Conservation (phyloP, 805 yeast genomes). For the Barnettozyma pratensis region DNA sequence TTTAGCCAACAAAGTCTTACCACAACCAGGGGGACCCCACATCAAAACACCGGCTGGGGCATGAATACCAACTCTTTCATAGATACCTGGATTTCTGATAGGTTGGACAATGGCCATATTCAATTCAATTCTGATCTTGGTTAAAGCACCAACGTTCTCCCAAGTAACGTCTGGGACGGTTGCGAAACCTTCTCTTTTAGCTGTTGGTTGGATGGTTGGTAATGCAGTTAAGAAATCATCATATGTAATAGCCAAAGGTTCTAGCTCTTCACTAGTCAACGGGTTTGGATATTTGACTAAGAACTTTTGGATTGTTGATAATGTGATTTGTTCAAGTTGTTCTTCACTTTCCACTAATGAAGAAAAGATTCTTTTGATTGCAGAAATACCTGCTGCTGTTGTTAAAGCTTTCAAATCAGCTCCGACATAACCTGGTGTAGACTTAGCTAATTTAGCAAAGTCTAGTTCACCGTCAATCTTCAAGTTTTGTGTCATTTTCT, state of each 20-base stretch:
- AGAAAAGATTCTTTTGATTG: conserved; percentile 86
- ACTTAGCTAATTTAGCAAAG: conserved; percentile 68
- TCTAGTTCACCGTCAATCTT: conserved; percentile 69
- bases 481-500: conserved; percentile 64
- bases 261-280: conserved; percentile 68
- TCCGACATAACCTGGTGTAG: conserved; percentile 97
- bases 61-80: conserved; percentile 84
- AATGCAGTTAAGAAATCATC: conserved; percentile 81
- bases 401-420: conserved; percentile 94
- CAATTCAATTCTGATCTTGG: conserved; percentile 75
- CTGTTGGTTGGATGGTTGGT: conserved; percentile 94
- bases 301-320: conserved; percentile 69
- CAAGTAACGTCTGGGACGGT: conserved; percentile 97
- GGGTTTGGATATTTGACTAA: conserved; percentile 73
- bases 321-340: conserved; percentile 26
- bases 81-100: conserved; percentile 85
- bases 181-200: conserved; percentile 97
- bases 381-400: conserved; percentile 91
- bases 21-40: conserved; percentile 99
- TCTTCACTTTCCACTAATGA: conserved; percentile 31
- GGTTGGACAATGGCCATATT: conserved; percentile 99
- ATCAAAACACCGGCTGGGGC: conserved; percentile 96
- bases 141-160: conserved; percentile 90
- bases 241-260: conserved; percentile 66
- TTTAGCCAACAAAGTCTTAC: conserved; percentile 91